These are phyloP conservation scores for Xylaria cubensis DNA, from an alignment of 495 filamentous ascomycete species.

Conservation along the genomic window DNA sequence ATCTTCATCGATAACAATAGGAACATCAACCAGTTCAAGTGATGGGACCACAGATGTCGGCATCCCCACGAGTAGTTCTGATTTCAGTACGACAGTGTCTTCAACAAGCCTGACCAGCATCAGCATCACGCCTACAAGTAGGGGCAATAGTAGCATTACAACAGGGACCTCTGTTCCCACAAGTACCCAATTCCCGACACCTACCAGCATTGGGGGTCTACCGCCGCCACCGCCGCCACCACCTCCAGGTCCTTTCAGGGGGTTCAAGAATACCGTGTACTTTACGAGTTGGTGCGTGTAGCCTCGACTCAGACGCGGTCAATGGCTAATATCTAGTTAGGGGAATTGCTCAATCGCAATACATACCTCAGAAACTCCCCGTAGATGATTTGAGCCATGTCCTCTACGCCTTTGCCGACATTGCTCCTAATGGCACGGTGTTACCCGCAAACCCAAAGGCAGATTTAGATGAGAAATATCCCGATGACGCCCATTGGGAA, in stretches of 20 bases:
- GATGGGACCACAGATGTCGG: not conserved
- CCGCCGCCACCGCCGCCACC: constrained; percentile 24
- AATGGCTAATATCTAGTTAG: constrained; percentile 37
- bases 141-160: constrained; percentile 11
- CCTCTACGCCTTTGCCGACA: constrained; percentile 87
- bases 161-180: constrained; percentile 14
- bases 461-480: constrained; percentile 77
- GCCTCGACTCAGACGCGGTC: not conserved
- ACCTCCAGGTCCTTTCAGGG: constrained; percentile 36
- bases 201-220: constrained; percentile 28
- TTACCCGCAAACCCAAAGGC: constrained; percentile 64
- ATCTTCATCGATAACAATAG: constrained; percentile 19
- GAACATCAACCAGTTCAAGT: constrained; percentile 22
- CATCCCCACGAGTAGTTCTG: constrained; percentile 14
- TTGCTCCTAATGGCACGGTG: constrained; percentile 82
- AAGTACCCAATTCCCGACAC: constrained; percentile 27
- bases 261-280: constrained; percentile 51
- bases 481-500: constrained; percentile 66
- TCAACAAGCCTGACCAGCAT: constrained; percentile 15
- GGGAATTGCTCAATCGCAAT: constrained; percentile 80
- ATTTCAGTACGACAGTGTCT: constrained; percentile 3
- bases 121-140: constrained; percentile 8
- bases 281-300: constrained; percentile 54
- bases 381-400: constrained; percentile 81
- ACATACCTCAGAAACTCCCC: constrained; percentile 78